Evolutionary conservation across 148 eudicot species (phyloP).

Genomic region (Chenopodium berlandieri): DNA sequence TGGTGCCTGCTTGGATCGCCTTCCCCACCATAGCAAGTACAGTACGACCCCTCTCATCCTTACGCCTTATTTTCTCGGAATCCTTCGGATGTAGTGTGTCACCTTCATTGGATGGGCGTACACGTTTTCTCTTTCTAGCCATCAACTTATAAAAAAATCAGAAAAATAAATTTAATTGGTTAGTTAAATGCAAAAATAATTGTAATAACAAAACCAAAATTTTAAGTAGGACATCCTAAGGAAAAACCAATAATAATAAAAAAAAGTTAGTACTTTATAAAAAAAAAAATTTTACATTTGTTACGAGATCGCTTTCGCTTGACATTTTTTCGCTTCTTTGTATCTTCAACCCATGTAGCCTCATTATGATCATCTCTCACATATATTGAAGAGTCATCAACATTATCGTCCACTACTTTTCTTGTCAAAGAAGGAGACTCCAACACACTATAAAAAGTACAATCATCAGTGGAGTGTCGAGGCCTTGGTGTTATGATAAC

Average conservation of each 20-base stretch:
- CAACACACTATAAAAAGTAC: no score
- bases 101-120: no score
- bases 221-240: not conserved
- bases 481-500: no score
- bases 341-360: not conserved
- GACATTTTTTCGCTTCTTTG: not conserved
- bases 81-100: no score
- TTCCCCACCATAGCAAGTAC: no score
- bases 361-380: not conserved
- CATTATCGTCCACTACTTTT: not conserved
- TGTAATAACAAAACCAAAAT: no score
- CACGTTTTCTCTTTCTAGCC: no score
- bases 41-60: no score
- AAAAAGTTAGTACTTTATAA: not conserved
- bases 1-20: no score
- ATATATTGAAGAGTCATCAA: not conserved
- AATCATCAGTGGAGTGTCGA: no score
- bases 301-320: not conserved
- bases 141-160: no score
- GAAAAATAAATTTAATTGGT: not conserved
- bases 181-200: not conserved
- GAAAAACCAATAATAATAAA: not conserved
- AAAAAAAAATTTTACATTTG: not conserved
- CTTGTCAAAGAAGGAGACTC: not conserved
- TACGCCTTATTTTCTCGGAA: no score